Base-by-base conservation (phyloP, 2,329 filamentous ascomycete genomes). In the Blastomyces silverae region DNA sequence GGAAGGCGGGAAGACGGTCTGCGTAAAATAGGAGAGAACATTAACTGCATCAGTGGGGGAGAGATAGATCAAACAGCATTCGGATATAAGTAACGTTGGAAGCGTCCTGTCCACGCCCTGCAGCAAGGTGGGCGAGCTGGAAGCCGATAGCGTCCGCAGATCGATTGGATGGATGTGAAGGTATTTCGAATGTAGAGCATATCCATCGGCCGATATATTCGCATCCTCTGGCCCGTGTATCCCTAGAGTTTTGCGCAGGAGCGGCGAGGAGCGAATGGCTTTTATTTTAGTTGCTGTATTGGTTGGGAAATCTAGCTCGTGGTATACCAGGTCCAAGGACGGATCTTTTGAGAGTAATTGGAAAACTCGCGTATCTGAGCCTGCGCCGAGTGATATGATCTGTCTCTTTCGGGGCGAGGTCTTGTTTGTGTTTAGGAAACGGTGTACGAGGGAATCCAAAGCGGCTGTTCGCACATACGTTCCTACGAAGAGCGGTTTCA, bases 21-120 rank as follows among this genome's bases (percentile, higher is more conserved):
- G 78, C 2, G 83, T 81, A 71, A 93, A 91, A 75, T 85, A 87
- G 20, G 80, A 75, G 28, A 96, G 76, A 4, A 93, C 86, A 1
- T 79, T 77, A 48, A 82, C 80, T 0, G 92, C 88, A 62, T 87
- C 83, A 0, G 82, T 71, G 0, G 87, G 83, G 10, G 87, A 82
- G 0, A 99, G 84, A 73, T 99, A 99, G 74, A 94, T 91, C 42
- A 99, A 83, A 74, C 94, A 99, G 81, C 94, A 97, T 77, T 99
- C 94, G 0, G 93, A 97, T 7, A 99, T 82, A 31, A 99, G 78
- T 10, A 99, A 79, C 0, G 94, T 99, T 0, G 94, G 91, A 0
- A 90, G 71, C 31, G 73, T 85, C 71, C 69, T 77, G 73, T 79
- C 84, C 70, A 79, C 86, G 69, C 82, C 82, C 25, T 72, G 70